These are phyloP conservation scores for Hypoxylon lienhwacheense DNA, from an alignment of 495 filamentous ascomycete genomes.

Conservation along the genomic window DNA sequence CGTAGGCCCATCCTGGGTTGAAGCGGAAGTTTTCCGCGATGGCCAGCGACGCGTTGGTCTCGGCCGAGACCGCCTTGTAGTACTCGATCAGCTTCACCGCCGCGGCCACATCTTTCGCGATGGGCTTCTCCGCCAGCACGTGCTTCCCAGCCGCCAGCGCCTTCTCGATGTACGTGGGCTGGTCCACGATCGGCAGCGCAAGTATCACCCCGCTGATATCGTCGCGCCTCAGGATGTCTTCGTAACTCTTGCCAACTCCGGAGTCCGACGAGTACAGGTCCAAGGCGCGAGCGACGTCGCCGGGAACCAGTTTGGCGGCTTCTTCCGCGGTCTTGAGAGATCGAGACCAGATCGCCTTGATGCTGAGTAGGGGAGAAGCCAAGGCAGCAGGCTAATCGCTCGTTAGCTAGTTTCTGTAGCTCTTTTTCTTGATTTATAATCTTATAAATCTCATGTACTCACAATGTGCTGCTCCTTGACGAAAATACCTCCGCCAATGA, in stretches of 20 bases:
- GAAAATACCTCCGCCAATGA: constrained; percentile 67
- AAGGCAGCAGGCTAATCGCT: constrained; percentile 53
- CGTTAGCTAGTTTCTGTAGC: constrained; percentile 29
- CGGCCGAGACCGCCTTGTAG: constrained; percentile 54
- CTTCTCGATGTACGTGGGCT: constrained; percentile 60
- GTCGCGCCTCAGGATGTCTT: constrained; percentile 61
- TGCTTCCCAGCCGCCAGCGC: constrained; percentile 74
- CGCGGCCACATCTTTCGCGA: constrained; percentile 65
- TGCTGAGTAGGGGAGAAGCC: constrained; percentile 46
- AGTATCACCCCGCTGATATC: constrained; percentile 74
- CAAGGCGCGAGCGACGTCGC: constrained; percentile 36
- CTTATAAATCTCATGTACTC: constrained; percentile 19
- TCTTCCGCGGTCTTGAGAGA: constrained; percentile 50
- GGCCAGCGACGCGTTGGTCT: constrained; percentile 55
- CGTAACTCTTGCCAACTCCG: constrained; percentile 54
- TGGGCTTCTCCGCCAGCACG: constrained; percentile 81
- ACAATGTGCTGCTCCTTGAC: constrained; percentile 49
- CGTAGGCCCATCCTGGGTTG: constrained; percentile 58
- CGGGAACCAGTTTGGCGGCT: constrained; percentile 40
- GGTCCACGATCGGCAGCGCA: constrained; percentile 63
- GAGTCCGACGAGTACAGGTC: constrained; percentile 66
- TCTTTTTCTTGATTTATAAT: too few relatives aligned
- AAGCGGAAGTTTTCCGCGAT: constrained; percentile 82
- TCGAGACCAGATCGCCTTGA: constrained; percentile 67
- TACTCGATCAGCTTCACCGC: constrained; percentile 64